These are phyloP conservation scores for Rhinocladiella similis DNA, from an alignment of 2,329 filamentous ascomycete genomes.

Conservation along the genomic window DNA sequence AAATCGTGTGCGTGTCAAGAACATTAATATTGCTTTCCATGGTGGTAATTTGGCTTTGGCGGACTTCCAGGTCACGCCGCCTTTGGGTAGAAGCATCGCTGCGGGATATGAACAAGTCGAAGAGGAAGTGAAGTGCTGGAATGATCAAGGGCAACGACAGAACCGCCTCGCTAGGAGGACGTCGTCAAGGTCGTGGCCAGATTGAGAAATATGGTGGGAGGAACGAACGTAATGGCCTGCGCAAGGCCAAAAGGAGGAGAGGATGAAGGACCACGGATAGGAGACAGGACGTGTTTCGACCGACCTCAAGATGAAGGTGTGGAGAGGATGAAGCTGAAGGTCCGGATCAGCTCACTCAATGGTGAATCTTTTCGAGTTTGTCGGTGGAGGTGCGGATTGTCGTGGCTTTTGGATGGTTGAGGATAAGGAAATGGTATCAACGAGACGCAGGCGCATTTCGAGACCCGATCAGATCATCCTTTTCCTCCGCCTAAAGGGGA, in stretches of 20 bases:
- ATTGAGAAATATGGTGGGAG: slow-evolving; percentile 6
- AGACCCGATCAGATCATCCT: not conserved
- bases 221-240: slow-evolving; percentile 24
- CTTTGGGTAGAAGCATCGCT: slow-evolving; percentile 85
- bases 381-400: not conserved
- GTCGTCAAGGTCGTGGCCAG: slow-evolving; percentile 19
- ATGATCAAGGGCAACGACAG: not conserved
- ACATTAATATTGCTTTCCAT: slow-evolving; percentile 67
- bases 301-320: not conserved
- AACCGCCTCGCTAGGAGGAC: slow-evolving; percentile 22
- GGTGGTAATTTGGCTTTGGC: slow-evolving; percentile 77
- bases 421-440: slow-evolving; percentile 3
- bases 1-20: slow-evolving; percentile 75
- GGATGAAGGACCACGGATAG: not conserved
- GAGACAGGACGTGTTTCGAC: not conserved
- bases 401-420: not conserved
- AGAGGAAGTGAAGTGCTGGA: slow-evolving; percentile 3
- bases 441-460: not conserved
- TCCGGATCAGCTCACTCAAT: not conserved
- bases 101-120: not conserved
- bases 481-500: not conserved
- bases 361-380: not conserved
- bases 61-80: slow-evolving; percentile 89
- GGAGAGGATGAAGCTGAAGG: not conserved
- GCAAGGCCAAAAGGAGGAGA: slow-evolving; percentile 13